Conservation (phyloP, 768 basidiomycete species). For the Leccinum aurantiacum region DNA sequence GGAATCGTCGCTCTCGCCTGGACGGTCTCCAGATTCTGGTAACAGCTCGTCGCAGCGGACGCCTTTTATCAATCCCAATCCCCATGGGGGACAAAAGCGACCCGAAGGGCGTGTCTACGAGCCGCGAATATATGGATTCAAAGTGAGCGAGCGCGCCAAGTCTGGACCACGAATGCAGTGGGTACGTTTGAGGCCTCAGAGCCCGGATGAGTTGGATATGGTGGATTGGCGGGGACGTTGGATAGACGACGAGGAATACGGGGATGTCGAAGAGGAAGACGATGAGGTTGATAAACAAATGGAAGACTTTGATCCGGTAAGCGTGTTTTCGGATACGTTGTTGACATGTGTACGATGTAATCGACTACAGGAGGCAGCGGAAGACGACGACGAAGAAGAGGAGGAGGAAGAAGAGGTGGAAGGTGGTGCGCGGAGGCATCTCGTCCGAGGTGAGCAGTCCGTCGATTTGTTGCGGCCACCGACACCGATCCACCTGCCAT, state of each 20-base stretch:
- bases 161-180: constrained; percentile 97
- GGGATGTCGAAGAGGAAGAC: constrained; percentile 57
- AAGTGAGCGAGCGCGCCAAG: constrained; percentile 92
- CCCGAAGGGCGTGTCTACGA: constrained; percentile 86
- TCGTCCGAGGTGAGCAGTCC: constrained; percentile 37
- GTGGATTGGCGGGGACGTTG: constrained; percentile 92
- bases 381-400: constrained; percentile 61
- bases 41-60: constrained; percentile 48
- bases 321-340: constrained; percentile 19
- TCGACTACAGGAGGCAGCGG: constrained; percentile 46
- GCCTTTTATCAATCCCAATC: constrained; percentile 85
- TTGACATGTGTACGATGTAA: not conserved
- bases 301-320: constrained; percentile 85
- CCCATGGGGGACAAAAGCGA: constrained; percentile 84
- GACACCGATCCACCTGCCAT: constrained; percentile 42
- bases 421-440: constrained; percentile 27
- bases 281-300: constrained; percentile 65
- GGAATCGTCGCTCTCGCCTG: constrained; percentile 51
- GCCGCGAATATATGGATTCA: constrained; percentile 96
- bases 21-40: constrained; percentile 52
- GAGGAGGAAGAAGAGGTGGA: constrained; percentile 41
- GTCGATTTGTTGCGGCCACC: constrained; percentile 37
- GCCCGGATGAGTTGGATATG: constrained; percentile 73
- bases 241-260: constrained; percentile 76
- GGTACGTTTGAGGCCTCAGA: constrained; percentile 85